These are phyloP conservation scores for Malassezia japonica DNA, from an alignment of 1,284 basidiomycete genomes.

Conservation along the genomic window DNA sequence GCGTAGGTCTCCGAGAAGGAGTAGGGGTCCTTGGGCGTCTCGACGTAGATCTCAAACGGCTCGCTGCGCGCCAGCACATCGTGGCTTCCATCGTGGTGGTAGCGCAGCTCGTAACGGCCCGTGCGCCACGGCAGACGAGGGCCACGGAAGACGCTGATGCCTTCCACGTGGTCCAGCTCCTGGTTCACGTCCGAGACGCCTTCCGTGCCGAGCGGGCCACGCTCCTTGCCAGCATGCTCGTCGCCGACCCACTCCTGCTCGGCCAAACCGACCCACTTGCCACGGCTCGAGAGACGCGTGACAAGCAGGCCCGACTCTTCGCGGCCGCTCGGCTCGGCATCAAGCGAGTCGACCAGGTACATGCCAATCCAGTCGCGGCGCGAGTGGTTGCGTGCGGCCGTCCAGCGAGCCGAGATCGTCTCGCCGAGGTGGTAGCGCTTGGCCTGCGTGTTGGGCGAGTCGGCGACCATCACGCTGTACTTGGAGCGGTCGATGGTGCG, in stretches of 20 bases:
- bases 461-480: slow-evolving; percentile 19
- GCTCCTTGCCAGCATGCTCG: slow-evolving; percentile 45
- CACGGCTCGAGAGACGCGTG: slow-evolving; percentile 75
- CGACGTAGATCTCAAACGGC: slow-evolving; percentile 77
- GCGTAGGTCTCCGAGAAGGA: slow-evolving; percentile 54
- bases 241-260: slow-evolving; percentile 89
- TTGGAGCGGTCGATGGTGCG: slow-evolving; percentile 24
- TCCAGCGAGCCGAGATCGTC: slow-evolving; percentile 75
- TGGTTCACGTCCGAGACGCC: slow-evolving; percentile 1
- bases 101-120: slow-evolving; percentile 72
- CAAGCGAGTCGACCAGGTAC: slow-evolving; percentile 51
- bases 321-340: slow-evolving; percentile 1
- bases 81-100: slow-evolving; percentile 63
- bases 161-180: slow-evolving; percentile 1
- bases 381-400: slow-evolving; percentile 74
- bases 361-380: slow-evolving; percentile 96
- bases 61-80: slow-evolving; percentile 79
- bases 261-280: slow-evolving; percentile 85
- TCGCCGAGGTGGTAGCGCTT: slow-evolving; percentile 76
- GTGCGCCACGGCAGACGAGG: slow-evolving; percentile 65
- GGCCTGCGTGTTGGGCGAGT: background rate
- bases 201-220: slow-evolving; percentile 15
- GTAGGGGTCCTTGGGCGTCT: slow-evolving; percentile 58
- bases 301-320: slow-evolving; percentile 21
- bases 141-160: slow-evolving; percentile 48